Conservation (phyloP, 495 filamentous ascomycete genomes). For the Hyaloscypha bicolor region DNA sequence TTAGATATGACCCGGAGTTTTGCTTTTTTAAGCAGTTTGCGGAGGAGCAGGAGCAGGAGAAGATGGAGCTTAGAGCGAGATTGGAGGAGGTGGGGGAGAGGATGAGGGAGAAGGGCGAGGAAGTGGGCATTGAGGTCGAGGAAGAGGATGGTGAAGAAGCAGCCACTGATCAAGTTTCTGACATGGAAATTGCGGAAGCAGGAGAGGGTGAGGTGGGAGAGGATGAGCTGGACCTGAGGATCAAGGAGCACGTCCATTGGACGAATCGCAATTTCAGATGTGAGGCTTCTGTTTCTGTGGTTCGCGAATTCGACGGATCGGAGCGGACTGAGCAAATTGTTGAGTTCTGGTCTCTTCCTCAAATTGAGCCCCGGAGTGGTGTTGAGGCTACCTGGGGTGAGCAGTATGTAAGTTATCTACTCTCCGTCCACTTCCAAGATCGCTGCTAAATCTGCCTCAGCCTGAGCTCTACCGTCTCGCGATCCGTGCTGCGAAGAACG, state of each 20-base stretch:
- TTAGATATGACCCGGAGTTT: constrained; percentile 20
- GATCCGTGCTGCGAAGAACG: background rate
- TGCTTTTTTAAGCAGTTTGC: constrained; percentile 9
- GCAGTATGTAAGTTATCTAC: constrained; percentile 17
- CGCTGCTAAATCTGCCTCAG: background rate
- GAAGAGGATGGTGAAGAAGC: too few relatives aligned
- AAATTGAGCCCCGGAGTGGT: background rate
- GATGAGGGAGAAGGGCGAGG: too few relatives aligned
- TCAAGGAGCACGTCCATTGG: background rate
- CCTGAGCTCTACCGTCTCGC: constrained; percentile 16
- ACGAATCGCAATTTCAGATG: constrained; percentile 10
- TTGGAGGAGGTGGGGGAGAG: too few relatives aligned
- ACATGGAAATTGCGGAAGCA: too few relatives aligned
- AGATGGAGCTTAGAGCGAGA: too few relatives aligned
- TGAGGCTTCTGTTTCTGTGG: constrained; percentile 4
- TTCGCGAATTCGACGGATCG: too few relatives aligned
- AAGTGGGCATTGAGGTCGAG: too few relatives aligned
- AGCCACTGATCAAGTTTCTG: too few relatives aligned
- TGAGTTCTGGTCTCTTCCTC: constrained; percentile 15
- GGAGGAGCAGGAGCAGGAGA: background rate
- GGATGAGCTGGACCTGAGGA: too few relatives aligned
- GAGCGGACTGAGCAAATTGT: background rate
- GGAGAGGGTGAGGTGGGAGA: too few relatives aligned
- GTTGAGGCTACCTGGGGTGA: constrained; percentile 15
- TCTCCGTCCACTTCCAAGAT: background rate